Conservation (phyloP, 768 basidiomycete species). For the Mycena pura region DNA sequence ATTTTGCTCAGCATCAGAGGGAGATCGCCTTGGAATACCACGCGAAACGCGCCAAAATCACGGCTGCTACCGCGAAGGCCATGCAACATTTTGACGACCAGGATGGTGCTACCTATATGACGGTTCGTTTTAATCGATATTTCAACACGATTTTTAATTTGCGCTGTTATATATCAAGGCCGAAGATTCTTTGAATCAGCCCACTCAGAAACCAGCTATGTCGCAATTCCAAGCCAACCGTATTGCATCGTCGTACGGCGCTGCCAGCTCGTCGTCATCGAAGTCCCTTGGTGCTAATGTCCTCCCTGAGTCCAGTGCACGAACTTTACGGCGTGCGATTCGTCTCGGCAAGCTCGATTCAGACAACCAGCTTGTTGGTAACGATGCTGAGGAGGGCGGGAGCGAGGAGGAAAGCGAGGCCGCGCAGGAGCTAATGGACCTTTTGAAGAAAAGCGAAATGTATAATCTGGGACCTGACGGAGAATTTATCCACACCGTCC, state of each 20-base stretch:
- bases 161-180: slow-evolving; percentile 10
- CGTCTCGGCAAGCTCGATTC: slow-evolving; percentile 62
- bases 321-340: slow-evolving; percentile 58
- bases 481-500: slow-evolving; percentile 36
- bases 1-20: slow-evolving; percentile 71
- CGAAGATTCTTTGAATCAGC: slow-evolving; percentile 13
- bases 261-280: slow-evolving; percentile 42
- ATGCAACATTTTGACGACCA: slow-evolving; percentile 54
- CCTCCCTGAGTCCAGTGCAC: slow-evolving; percentile 51
- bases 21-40: slow-evolving; percentile 79
- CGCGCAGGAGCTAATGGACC: slow-evolving; percentile 57
- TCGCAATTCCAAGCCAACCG: slow-evolving; percentile 73
- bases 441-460: slow-evolving; percentile 57
- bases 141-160: slow-evolving; percentile 2
- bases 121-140: slow-evolving; percentile 39
- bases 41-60: slow-evolving; percentile 62
- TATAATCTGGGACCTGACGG: slow-evolving; percentile 61
- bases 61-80: slow-evolving; percentile 56
- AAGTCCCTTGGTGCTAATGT: slow-evolving; percentile 51
- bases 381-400: slow-evolving; percentile 57
- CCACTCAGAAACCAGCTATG: slow-evolving; percentile 51
- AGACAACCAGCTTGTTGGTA: slow-evolving; percentile 55
- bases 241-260: slow-evolving; percentile 55
- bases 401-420: slow-evolving; percentile 61
- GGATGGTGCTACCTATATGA: slow-evolving; percentile 50